Percentiles rank a stretch among this genome's conserved stretches.
Evolutionary conservation across 2,329 filamentous ascomycete genomes (phyloP).

Genomic region (Penicillium digitatum): DNA sequence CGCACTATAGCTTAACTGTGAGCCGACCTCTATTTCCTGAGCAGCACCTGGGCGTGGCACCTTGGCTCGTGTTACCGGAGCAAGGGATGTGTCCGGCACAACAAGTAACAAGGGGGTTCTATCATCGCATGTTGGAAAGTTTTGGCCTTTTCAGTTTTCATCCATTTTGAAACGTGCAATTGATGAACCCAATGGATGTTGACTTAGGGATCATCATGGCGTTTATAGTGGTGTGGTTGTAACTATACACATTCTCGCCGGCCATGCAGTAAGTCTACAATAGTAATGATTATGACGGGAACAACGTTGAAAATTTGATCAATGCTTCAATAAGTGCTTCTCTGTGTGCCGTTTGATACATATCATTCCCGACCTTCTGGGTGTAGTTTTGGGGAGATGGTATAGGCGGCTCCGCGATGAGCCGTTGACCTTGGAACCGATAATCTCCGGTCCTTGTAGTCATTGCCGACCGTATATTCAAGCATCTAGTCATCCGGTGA

Average conservation of each 20-base stretch:
- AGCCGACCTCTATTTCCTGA: neutral
- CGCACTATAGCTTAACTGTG: neutral
- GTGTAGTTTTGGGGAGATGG: neutral
- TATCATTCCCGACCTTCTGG: neutral
- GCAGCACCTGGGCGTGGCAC: neutral
- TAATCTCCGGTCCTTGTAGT: neutral
- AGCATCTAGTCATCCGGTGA: neutral
- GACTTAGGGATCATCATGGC: neutral
- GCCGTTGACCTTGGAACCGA: neutral
- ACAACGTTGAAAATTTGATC: neutral
- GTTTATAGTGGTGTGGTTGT: neutral
- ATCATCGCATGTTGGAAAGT: neutral
- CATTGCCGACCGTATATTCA: neutral
- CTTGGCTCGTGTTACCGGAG: conserved; percentile 9
- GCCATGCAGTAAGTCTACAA: neutral
- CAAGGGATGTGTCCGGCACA: conserved; percentile 4
- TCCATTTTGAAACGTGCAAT: neutral
- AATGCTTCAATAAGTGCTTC: neutral
- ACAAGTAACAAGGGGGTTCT: neutral
- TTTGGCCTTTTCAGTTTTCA: neutral
- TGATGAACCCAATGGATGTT: neutral
- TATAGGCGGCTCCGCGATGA: conserved; percentile 13
- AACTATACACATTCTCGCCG: neutral
- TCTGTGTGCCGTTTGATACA: neutral
- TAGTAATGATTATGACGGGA: neutral